Evolutionary conservation across 345 rosid species (phyloP).

Genomic region (Rhizophora mangle): DNA sequence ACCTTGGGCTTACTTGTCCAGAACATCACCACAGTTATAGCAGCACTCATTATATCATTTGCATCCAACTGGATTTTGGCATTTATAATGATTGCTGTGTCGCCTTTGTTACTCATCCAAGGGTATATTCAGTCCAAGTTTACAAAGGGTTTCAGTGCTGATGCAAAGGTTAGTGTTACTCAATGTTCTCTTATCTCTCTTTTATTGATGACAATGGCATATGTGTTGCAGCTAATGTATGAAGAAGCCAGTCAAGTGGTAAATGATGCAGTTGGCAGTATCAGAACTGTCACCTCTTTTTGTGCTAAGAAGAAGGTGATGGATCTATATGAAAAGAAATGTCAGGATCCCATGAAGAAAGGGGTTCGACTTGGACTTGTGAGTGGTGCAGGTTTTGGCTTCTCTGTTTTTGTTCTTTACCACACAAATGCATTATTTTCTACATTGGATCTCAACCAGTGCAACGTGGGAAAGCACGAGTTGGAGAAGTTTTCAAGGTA

Average conservation of each 20-base stretch:
- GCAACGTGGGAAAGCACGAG: slow-evolving; percentile 52
- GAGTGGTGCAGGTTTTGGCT: slow-evolving; percentile 52
- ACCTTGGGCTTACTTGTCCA: slow-evolving; percentile 50
- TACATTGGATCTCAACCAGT: slow-evolving; percentile 53
- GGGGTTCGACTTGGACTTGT: slow-evolving; percentile 49
- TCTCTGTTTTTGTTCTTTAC: slow-evolving; percentile 45
- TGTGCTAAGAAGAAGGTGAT: slow-evolving; percentile 58
- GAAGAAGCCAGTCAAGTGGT: slow-evolving; percentile 78
- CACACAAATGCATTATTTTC: slow-evolving; percentile 51
- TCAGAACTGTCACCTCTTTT: slow-evolving; percentile 68
- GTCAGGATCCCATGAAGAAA: slow-evolving; percentile 41
- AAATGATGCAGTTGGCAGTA: slow-evolving; percentile 60
- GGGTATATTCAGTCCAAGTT: slow-evolving; percentile 45
- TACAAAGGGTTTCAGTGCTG: slow-evolving; percentile 50
- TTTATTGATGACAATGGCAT: not conserved
- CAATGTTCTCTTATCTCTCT: not conserved
- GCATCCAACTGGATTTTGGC: slow-evolving; percentile 60
- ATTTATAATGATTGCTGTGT: slow-evolving; percentile 35
- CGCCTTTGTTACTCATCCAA: slow-evolving; percentile 46
- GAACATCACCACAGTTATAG: slow-evolving; percentile 42
- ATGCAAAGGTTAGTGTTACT: slow-evolving; percentile 30
- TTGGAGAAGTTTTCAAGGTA: slow-evolving; percentile 72
- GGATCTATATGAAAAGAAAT: slow-evolving; percentile 55
- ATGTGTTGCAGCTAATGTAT: slow-evolving; percentile 43
- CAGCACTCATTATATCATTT: slow-evolving; percentile 50